Percentiles rank a stretch among this genome's conserved stretches.
phyloP scores from a whole-genome alignment of 2,329 filamentous ascomycete genomes.

The Monilinia aucupariae region DNA sequence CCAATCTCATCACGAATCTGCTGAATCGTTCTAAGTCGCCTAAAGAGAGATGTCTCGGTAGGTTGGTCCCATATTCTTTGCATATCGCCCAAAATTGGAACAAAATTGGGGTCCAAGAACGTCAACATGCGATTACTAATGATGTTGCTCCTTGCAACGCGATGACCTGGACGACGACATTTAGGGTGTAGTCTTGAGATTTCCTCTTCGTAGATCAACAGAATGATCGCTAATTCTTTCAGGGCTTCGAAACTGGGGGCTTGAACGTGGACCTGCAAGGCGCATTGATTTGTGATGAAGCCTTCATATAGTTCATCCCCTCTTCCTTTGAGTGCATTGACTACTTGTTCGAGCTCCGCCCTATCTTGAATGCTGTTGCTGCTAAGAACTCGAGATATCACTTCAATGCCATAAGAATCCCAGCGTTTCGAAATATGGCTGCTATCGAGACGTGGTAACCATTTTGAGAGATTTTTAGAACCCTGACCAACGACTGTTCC shows the following conservation, averaged over 20 bases:
- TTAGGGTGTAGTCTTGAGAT: constrained; percentile 26
- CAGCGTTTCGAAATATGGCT: constrained; percentile 16
- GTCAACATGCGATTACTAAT: constrained; percentile 24
- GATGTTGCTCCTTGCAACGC: constrained; percentile 11
- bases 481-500: constrained; percentile 26
- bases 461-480: constrained; percentile 23
- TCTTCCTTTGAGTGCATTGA: constrained; percentile 17
- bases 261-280: constrained; percentile 29
- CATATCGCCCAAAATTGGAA: background rate
- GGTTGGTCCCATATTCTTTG: background rate
- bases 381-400: constrained; percentile 24
- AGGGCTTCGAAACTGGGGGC: constrained; percentile 21
- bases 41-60: background rate
- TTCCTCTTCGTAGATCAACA: constrained; percentile 30
- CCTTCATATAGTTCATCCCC: constrained; percentile 15
- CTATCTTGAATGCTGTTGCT: constrained; percentile 8
- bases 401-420: constrained; percentile 29
- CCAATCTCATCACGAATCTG: constrained; percentile 4
- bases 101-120: constrained; percentile 1
- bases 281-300: constrained; percentile 31
- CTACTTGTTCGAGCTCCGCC: constrained; percentile 19
- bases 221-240: constrained; percentile 25
- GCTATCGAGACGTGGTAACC: constrained; percentile 20
- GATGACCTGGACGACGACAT: constrained; percentile 24
- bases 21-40: background rate